phyloP scores from a whole-genome alignment of 2,329 filamentous ascomycete species.

The Fusarium sacchari region DNA sequence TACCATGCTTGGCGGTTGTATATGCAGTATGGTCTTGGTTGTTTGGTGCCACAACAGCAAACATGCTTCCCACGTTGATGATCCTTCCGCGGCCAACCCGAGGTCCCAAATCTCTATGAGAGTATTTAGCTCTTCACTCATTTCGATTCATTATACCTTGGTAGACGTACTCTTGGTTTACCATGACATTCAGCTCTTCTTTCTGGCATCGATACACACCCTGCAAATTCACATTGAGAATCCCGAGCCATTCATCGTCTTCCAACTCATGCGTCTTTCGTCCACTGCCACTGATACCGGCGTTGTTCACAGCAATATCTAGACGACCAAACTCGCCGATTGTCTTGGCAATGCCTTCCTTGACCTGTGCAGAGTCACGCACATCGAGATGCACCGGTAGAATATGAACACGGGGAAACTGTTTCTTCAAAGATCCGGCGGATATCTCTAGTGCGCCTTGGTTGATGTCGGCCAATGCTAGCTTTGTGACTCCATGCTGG shows the following conservation, averaged over 20 bases:
- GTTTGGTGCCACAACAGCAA: conserved; percentile 57
- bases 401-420: conserved; percentile 54
- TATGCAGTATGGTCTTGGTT: conserved; percentile 58
- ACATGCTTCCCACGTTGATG: conserved; percentile 65
- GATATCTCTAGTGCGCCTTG: conserved; percentile 45
- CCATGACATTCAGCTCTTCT: conserved; percentile 62
- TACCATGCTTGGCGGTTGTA: conserved; percentile 61
- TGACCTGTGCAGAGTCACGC: conserved; percentile 53
- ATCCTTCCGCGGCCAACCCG: conserved; percentile 60
- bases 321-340: conserved; percentile 61
- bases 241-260: conserved; percentile 59
- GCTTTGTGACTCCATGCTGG: conserved; percentile 56
- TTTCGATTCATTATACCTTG: not conserved
- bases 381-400: conserved; percentile 58
- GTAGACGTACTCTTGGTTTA: conserved; percentile 56
- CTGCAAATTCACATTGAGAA: conserved; percentile 63
- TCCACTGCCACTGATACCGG: conserved; percentile 58
- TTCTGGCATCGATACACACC: conserved; percentile 68
- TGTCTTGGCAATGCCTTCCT: conserved; percentile 53
- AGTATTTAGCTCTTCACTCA: not conserved
- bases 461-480: conserved; percentile 60
- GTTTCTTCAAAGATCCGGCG: conserved; percentile 46
- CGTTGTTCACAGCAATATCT: conserved; percentile 66
- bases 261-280: conserved; percentile 57
- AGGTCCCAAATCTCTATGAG: conserved; percentile 48